Evolutionary conservation across 441 rosid species (phyloP).

Genomic region (Bocquillonia castaneifolia): DNA sequence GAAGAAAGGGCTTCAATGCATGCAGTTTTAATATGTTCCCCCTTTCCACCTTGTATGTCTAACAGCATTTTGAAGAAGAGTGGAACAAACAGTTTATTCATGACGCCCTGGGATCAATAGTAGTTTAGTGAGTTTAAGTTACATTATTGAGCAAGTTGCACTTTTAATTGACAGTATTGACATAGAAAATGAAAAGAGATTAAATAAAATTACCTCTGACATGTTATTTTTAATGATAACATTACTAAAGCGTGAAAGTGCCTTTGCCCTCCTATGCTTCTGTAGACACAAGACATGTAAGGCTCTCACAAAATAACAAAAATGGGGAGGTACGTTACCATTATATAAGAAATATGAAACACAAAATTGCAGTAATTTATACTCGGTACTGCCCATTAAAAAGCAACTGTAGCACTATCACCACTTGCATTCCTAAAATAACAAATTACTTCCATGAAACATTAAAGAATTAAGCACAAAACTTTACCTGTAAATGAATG

Average conservation of each 20-base stretch:
- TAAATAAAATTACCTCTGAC: constrained; percentile 47
- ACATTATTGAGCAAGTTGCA: constrained; percentile 5
- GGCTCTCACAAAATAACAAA: background rate
- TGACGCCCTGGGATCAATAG: constrained; percentile 52
- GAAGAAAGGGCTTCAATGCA: constrained; percentile 79
- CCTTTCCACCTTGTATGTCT: constrained; percentile 70
- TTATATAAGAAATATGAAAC: too few relatives aligned
- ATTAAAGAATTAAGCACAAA: constrained; percentile 6
- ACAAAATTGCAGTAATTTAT: background rate
- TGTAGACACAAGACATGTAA: constrained; percentile 33
- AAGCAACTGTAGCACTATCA: background rate
- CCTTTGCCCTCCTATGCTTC: constrained; percentile 80
- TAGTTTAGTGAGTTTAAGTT: constrained; percentile 25
- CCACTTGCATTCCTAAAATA: background rate
- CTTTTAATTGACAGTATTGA: background rate
- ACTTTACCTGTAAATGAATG: constrained; percentile 69
- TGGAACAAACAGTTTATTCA: constrained; percentile 71
- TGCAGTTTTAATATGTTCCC: constrained; percentile 59
- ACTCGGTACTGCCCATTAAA: background rate
- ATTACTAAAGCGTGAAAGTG: constrained; percentile 57
- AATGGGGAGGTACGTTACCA: background rate
- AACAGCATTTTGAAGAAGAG: constrained; percentile 80
- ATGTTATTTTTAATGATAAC: constrained; percentile 40
- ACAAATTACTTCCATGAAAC: background rate
- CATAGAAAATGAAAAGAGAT: background rate